phyloP scores from a whole-genome alignment of 768 basidiomycete genomes.

The Leccinum variicolor region DNA sequence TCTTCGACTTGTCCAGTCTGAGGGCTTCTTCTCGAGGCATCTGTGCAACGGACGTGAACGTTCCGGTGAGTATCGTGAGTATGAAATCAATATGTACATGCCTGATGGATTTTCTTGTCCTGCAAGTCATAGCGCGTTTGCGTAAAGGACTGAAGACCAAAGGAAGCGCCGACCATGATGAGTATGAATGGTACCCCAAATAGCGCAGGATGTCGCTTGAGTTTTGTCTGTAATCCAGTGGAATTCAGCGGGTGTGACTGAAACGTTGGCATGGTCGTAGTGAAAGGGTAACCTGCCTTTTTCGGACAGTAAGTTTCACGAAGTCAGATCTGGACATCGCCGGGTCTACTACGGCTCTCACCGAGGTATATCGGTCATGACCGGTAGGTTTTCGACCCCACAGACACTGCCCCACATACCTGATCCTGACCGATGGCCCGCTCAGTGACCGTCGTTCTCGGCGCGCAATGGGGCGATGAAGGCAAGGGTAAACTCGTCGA shows the following conservation, averaged over 20 bases:
- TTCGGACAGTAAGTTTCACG: constrained; percentile 4
- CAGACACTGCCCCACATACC: neutral
- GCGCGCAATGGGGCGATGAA: constrained; percentile 91
- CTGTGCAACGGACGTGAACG: constrained; percentile 30
- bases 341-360: constrained; percentile 9
- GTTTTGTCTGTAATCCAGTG: constrained; percentile 29
- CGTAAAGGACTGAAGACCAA: constrained; percentile 77
- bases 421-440: neutral
- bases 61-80: neutral
- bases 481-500: constrained; percentile 97
- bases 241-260: constrained; percentile 37
- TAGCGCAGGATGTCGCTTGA: constrained; percentile 61
- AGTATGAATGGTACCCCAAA: constrained; percentile 88
- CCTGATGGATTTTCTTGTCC: constrained; percentile 72
- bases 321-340: no score
- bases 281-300: constrained; percentile 9
- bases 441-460: constrained; percentile 71
- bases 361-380: constrained; percentile 17
- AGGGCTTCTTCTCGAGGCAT: constrained; percentile 78
- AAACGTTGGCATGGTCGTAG: constrained; percentile 47
- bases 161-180: constrained; percentile 84
- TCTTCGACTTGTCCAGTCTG: constrained; percentile 61
- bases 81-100: constrained; percentile 25
- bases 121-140: constrained; percentile 91
- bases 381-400: constrained; percentile 13